A percentile compares a stretch with the other conserved stretches of the same genome.
Conservation (phyloP, 2,329 filamentous ascomycete species). For the Calonectria pseudoreteaudii region DNA sequence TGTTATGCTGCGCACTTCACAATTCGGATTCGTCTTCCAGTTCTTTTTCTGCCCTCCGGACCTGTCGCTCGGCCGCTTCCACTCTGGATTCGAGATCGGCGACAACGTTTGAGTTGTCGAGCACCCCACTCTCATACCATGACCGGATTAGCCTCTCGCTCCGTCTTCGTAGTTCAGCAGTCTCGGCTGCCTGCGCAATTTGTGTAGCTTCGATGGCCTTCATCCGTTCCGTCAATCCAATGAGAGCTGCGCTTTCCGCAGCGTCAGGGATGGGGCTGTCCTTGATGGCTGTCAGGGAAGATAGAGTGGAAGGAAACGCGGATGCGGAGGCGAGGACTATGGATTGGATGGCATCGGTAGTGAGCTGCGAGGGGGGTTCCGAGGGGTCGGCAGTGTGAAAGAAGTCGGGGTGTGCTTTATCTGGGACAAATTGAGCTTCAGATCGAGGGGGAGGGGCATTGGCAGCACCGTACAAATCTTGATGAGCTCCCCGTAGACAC, state of each 20-base stretch:
- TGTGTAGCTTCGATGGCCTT: conserved; percentile 71
- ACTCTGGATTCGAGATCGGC: conserved; percentile 78
- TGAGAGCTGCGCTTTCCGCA: conserved; percentile 65
- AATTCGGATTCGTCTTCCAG: conserved; percentile 41
- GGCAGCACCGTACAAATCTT: conserved; percentile 64
- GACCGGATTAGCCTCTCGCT: conserved; percentile 72
- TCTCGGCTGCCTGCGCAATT: conserved; percentile 69
- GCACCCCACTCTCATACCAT: conserved; percentile 81
- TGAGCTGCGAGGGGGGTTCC: conserved; percentile 64
- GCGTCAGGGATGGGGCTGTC: conserved; percentile 69
- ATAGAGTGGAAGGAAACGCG: conserved; percentile 66
- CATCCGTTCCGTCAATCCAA: conserved; percentile 71
- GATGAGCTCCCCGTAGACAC: conserved; percentile 70
- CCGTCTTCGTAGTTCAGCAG: conserved; percentile 71
- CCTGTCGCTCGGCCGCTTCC: conserved; percentile 71
- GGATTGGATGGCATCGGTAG: conserved; percentile 63
- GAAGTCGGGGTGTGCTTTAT: conserved; percentile 65
- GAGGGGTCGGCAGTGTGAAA: conserved; percentile 62
- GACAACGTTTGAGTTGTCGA: conserved; percentile 76
- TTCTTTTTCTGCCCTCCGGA: conserved; percentile 71
- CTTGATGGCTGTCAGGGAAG: conserved; percentile 66
- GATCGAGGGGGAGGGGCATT: neutral
- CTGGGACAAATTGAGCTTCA: conserved; percentile 46
- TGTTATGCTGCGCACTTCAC: conserved; percentile 23
- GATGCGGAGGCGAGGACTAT: conserved; percentile 68